These are phyloP conservation scores for Pleurotus tuber-regium DNA, from an alignment of 768 basidiomycete genomes.

Conservation along the genomic window DNA sequence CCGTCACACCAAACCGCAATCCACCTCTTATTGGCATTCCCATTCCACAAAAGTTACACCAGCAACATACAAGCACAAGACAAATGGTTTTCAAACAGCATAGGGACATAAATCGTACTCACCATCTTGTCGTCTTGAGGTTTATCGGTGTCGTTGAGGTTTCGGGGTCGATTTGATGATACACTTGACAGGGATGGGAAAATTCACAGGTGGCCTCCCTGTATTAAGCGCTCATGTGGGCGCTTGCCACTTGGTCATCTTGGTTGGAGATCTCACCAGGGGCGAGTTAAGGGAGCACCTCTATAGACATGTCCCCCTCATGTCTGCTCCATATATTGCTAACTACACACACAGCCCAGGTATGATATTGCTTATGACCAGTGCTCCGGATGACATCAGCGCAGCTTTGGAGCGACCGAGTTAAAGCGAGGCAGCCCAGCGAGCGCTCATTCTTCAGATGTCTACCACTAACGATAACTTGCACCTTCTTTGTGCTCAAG, in stretches of 20 bases:
- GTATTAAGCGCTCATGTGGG: neutral
- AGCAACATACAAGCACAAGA: neutral
- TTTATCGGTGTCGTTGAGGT: constrained; percentile 18
- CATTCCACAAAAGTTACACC: constrained; percentile 24
- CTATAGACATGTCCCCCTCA: no score
- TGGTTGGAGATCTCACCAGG: no score
- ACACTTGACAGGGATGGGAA: constrained; percentile 18
- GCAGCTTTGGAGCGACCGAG: no score
- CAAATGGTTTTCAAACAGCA: neutral
- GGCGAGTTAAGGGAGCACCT: no score
- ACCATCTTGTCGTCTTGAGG: constrained; percentile 13
- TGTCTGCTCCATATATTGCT: no score
- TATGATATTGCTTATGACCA: no score
- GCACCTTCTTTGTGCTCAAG: neutral
- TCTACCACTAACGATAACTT: no score
- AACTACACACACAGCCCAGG: no score
- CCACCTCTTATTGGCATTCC: constrained; percentile 46
- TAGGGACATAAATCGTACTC: neutral
- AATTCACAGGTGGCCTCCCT: constrained; percentile 12
- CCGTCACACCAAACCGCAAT: constrained; percentile 22
- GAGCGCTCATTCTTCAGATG: no score
- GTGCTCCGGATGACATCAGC: no score
- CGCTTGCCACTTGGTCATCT: no score
- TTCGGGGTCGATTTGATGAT: constrained; percentile 14
- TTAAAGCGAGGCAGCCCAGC: no score